Percentiles rank a stretch among this genome's conserved stretches.
phyloP scores from a whole-genome alignment of 305 asterid species.

The Fraxinus velutina region DNA sequence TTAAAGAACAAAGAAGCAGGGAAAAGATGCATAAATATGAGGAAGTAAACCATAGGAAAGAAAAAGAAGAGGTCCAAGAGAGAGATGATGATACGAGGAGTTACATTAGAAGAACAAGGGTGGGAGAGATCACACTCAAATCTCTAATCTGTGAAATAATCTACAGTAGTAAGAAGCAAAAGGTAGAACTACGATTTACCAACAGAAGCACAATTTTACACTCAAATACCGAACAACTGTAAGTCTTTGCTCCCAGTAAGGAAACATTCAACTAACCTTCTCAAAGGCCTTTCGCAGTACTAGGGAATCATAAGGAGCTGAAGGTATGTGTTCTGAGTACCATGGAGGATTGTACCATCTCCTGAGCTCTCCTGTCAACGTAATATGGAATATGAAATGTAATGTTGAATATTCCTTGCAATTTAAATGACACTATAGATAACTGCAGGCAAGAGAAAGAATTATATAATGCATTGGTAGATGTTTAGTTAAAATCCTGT shows the following conservation, averaged over 20 bases:
- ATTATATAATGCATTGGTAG: background rate
- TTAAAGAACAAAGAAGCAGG: background rate
- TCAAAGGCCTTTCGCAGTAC: slow-evolving; percentile 84
- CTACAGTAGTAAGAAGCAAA: background rate
- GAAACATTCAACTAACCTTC: slow-evolving; percentile 59
- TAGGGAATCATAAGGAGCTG: slow-evolving; percentile 69
- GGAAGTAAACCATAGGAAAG: background rate
- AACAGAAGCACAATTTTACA: slow-evolving; percentile 12
- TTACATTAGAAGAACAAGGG: background rate
- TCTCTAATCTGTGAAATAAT: background rate
- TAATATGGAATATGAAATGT: slow-evolving; percentile 23
- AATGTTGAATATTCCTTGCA: slow-evolving; percentile 26
- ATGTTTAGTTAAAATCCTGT: background rate
- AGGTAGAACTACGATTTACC: background rate
- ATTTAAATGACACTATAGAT: background rate
- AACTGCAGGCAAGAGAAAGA: slow-evolving; percentile 15
- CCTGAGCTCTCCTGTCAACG: slow-evolving; percentile 63
- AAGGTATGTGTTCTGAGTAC: slow-evolving; percentile 75
- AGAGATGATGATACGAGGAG: background rate
- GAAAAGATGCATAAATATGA: background rate
- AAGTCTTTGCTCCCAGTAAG: background rate
- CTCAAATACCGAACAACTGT: slow-evolving; percentile 8
- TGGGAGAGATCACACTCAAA: background rate
- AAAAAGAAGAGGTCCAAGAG: background rate
- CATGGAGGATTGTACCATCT: slow-evolving; percentile 99